These are phyloP conservation scores for Sporisorium graminicola DNA, from an alignment of 1,284 basidiomycete genomes.

Conservation along the genomic window DNA sequence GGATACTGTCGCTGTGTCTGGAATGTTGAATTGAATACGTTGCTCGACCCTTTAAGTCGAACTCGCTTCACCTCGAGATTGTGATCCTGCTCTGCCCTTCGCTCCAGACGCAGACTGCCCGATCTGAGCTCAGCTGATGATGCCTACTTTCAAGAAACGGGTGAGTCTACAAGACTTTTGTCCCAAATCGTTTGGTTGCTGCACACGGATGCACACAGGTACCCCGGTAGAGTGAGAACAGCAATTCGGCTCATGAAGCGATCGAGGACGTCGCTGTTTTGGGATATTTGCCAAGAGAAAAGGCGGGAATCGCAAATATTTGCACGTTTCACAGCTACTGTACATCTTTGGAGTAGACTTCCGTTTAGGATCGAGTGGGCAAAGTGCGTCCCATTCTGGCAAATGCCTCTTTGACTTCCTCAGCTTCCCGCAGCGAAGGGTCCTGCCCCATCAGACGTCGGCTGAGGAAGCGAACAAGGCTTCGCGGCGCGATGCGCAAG, in stretches of 20 bases:
- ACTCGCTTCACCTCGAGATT: background rate
- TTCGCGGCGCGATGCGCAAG: constrained; percentile 29
- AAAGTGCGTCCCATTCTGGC: constrained; percentile 17
- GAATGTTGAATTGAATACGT: constrained; percentile 10
- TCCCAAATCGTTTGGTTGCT: too few relatives aligned
- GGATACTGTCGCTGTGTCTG: constrained; percentile 8
- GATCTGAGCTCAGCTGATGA: background rate
- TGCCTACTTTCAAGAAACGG: background rate
- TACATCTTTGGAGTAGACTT: background rate
- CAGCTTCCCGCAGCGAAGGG: constrained; percentile 21
- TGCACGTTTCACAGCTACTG: background rate
- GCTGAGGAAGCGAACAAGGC: constrained; percentile 26
- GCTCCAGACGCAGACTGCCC: background rate
- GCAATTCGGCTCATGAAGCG: too few relatives aligned
- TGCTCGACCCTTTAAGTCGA: background rate
- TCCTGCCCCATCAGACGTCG: constrained; percentile 39
- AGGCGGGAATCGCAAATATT: background rate
- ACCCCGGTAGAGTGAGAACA: too few relatives aligned
- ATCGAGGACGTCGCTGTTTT: too few relatives aligned
- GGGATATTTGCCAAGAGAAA: too few relatives aligned
- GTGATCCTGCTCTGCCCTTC: background rate
- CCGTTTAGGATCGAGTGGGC: constrained; percentile 7
- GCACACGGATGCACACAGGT: too few relatives aligned
- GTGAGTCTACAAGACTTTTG: background rate
- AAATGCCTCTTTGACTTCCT: constrained; percentile 32